Evolutionary conservation across 306 rosid genomes (phyloP), one percentile per base, ranked within the genome.

Genomic region (Dalbergia cochinchinensis): DNA sequence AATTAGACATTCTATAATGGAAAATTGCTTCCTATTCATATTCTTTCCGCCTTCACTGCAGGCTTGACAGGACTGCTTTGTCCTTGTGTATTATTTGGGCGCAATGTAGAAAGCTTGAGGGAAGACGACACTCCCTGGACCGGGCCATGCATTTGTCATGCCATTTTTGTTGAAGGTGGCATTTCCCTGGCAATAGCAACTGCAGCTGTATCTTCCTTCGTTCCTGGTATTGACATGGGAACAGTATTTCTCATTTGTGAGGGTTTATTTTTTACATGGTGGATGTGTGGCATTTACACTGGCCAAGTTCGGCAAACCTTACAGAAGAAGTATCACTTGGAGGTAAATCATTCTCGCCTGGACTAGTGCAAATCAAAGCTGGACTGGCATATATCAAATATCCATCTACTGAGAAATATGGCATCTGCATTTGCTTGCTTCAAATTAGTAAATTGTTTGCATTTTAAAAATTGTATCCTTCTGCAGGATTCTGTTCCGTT

Each of bases 261-360:
- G 92, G 96, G 99, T 47, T 89, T 93, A 63, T 61, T 96, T 19
- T 96, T 96, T 84, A 86, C 96, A 41, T 96, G 99, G 99, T 93
- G 99, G 99, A 91, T 96, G 94, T 96, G 98, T 69, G 98, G 98
- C 71, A 90, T 90, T 66, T 91, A 93, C 79, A 90, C 93, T 41
- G 99, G 99, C 82, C 92, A 89, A 76, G 88, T 87, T 82, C 91
- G 99, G 65, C 99, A 96, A 84, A 33, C 94, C 54, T 83, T 96
- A 12, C 99, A 96, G 86, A 91, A 93, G 89, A 90, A 96, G 63
- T 96, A 96, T 84, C 99, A 91, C 92, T 89, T 93, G 10, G 80
- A 86, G 99, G 99, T 96, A 91, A 60, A 69, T 81, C 37, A 15
- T 14, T 51, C 37, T 68, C 76, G n/a, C 53, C 7, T 74, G 5